Percentiles rank a stretch among this genome's conserved stretches.
Evolutionary conservation across 768 basidiomycete genomes (phyloP).

Genomic region (Aureoboletus auriporus): DNA sequence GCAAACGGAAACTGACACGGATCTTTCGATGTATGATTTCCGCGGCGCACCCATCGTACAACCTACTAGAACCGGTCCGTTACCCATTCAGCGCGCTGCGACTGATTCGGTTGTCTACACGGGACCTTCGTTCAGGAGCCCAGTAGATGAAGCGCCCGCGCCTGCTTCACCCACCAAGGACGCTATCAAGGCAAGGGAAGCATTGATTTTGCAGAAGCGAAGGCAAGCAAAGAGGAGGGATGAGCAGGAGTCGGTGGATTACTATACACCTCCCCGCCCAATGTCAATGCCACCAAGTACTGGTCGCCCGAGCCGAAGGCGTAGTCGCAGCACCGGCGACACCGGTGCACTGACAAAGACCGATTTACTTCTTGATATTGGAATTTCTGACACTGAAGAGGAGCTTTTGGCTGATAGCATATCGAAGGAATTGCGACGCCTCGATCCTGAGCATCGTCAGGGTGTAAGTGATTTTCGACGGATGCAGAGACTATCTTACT

Average conservation of each 20-base stretch:
- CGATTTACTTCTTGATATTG: conserved; percentile 36
- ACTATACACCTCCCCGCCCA: conserved; percentile 31
- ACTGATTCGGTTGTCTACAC: conserved; percentile 43
- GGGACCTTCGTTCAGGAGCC: conserved; percentile 32
- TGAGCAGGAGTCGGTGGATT: conserved; percentile 39
- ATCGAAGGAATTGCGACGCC: conserved; percentile 64
- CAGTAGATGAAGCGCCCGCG: conserved; percentile 29
- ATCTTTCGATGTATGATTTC: conserved; percentile 23
- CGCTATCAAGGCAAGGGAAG: conserved; percentile 61
- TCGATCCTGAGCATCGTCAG: conserved; percentile 34
- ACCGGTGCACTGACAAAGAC: conserved; percentile 42
- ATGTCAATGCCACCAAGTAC: conserved; percentile 19
- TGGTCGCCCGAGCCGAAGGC: conserved; percentile 54
- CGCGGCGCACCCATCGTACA: conserved; percentile 16
- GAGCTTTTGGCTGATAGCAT: conserved; percentile 66
- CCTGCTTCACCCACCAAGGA: conserved; percentile 58
- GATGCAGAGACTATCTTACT: neutral
- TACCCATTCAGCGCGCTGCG: conserved; percentile 44
- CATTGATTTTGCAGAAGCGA: conserved; percentile 67
- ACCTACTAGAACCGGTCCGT: conserved; percentile 11
- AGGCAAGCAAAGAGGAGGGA: conserved; percentile 57
- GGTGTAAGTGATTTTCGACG: conserved; percentile 19
- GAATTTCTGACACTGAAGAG: conserved; percentile 39
- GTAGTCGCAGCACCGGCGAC: conserved; percentile 80
- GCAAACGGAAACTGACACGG: conserved; percentile 32